Conservation (phyloP, 306 rosid genomes). For the Ormosia semicastrata region DNA sequence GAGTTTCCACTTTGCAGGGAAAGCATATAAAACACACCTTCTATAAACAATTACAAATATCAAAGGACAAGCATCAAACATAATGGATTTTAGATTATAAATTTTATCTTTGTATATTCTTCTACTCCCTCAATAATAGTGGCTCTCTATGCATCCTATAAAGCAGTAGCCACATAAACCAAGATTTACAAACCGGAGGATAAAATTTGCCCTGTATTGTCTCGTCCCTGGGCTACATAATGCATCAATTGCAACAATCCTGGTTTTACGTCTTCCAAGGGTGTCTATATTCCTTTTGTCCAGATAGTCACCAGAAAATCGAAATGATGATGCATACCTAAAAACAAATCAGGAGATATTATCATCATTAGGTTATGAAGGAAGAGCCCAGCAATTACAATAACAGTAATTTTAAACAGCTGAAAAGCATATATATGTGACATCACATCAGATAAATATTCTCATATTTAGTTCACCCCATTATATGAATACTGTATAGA, state of each 20-base stretch:
- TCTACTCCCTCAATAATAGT: neutral
- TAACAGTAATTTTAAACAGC: neutral
- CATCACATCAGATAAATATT: neutral
- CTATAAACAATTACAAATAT: conserved; percentile 14
- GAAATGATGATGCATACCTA: conserved; percentile 86
- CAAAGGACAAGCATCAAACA: neutral
- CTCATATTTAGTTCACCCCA: neutral
- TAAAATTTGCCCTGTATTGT: conserved; percentile 60
- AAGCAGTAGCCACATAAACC: conserved; percentile 16
- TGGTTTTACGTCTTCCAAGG: conserved; percentile 74
- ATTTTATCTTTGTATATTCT: neutral
- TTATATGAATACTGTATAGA: conserved; percentile 1
- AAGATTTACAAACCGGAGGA: conserved; percentile 68
- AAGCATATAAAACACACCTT: neutral
- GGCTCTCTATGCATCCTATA: neutral
- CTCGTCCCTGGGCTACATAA: conserved; percentile 73
- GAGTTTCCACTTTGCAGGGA: neutral
- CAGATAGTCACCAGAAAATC: conserved; percentile 70
- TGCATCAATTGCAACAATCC: conserved; percentile 85
- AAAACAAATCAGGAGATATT: conserved; percentile 29
- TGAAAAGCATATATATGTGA: neutral
- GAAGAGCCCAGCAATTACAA: conserved; percentile 10
- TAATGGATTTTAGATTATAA: neutral
- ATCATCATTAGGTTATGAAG: conserved; percentile 28
- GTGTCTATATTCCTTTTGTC: conserved; percentile 60